Evolutionary conservation across 2,329 filamentous ascomycete genomes (phyloP), one percentile per base, ranked within the genome.

Genomic region (Atkinsonella hypoxylon): DNA sequence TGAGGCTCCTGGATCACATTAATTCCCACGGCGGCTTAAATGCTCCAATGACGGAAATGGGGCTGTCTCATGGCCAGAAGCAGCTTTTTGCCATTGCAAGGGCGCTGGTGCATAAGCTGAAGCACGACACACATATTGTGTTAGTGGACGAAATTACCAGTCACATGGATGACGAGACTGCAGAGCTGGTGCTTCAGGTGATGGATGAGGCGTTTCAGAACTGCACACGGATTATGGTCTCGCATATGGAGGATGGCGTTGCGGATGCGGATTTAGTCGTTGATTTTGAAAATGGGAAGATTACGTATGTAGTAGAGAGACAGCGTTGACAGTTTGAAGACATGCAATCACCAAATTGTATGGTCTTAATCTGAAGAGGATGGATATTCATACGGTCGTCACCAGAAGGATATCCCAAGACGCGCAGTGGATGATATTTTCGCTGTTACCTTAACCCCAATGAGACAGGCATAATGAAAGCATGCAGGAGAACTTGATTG

Each of bases 21-120:
- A 41, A 40, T 1, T 38, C 52, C 0, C 48, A 20, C 1, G 56
- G 54, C 5, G 51, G 57, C 2, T 45, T 59, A 0, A 42, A 54
- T 22, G 46, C 45, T 1, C 49, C 53, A 1, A 39, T 59, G 3
- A 47, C 51, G 5, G 36, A 48, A 12, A 30, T 55, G 41, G 34
- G 47, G 2, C 26, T 58, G n/a, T 57, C 53, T 8, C 43, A 47
- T 11, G 55, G 57, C 1, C 51, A 59, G 45, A 52, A 51, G 41
- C 57, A 57, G 47, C 50, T 57, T 3, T 18, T 57, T 12, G 51
- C 51, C 15, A 50, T 58, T 7, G 53, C 53, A 1, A 50, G 57
- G 18, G 44, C 50, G 7, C 7, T 52, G 15, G 30, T 52, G 22
- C 53, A 52, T 18, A 49, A 50, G 8, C 15, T 15, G 2, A 43